phyloP scores from a whole-genome alignment of 768 basidiomycete genomes.

The Mycena pura region DNA sequence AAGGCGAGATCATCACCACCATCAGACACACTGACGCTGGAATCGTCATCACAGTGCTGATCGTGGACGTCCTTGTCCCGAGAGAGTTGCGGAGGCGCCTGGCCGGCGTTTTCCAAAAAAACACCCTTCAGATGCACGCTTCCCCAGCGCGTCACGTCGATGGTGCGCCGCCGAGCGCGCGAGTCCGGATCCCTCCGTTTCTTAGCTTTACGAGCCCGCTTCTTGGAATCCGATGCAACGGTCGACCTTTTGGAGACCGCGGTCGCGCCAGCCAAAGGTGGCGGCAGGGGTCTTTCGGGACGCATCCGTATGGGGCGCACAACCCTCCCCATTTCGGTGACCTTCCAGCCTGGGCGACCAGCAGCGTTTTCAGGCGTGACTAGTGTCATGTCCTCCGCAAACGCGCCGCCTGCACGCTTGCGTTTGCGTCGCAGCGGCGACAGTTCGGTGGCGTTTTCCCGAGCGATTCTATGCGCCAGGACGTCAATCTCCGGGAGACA shows the following conservation, averaged over 20 bases:
- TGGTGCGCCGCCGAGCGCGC: conserved; percentile 66
- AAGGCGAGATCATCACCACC: conserved; percentile 1
- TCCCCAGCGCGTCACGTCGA: conserved; percentile 77
- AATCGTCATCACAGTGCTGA: conserved; percentile 15
- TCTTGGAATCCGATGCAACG: conserved; percentile 13
- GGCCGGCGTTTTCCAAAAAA: conserved; percentile 57
- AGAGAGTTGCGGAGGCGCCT: not conserved
- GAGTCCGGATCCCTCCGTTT: conserved; percentile 55
- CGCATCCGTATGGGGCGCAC: conserved; percentile 74
- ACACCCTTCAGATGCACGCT: conserved; percentile 73
- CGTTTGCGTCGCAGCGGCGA: conserved; percentile 54
- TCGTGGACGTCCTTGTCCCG: conserved; percentile 6
- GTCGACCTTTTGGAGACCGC: conserved; percentile 19
- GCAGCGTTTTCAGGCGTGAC: conserved; percentile 64
- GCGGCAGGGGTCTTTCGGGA: conserved; percentile 65
- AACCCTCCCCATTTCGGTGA: conserved; percentile 69
- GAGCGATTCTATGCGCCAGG: not conserved
- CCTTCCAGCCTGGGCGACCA: conserved; percentile 67
- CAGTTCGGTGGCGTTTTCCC: conserved; percentile 19
- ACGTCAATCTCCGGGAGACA: not conserved
- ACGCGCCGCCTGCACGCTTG: conserved; percentile 45
- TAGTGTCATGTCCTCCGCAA: conserved; percentile 69
- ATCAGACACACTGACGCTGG: conserved; percentile 26
- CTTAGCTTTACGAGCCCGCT: conserved; percentile 50
- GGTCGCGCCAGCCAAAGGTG: conserved; percentile 36